Evolutionary conservation across 202 grass and related monocot genomes (phyloP), one percentile per base, ranked within the genome.

Genomic region (Carex sylvatica): DNA sequence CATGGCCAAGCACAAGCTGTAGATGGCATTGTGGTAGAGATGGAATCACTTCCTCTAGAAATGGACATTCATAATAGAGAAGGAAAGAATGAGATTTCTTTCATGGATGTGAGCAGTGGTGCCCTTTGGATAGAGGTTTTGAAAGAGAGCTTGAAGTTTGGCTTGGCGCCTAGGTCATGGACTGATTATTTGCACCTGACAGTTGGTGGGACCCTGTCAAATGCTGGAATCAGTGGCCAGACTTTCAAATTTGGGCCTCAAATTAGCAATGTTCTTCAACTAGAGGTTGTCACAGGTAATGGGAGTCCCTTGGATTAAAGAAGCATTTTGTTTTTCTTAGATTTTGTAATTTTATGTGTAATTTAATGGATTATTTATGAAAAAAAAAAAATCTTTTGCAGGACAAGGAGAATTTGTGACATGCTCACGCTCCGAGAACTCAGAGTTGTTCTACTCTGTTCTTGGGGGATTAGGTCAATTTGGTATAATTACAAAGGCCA

Each of bases 11-110:
- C 95, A 12, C 95, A 94, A 82, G 92, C 95, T 22, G 79, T 93
- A 18, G 95, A 94, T 84, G 95, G 95, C 90, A 97, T 97, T 93
- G 90, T 97, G 77, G 90, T 97, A 78, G 95, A 97, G 82, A 97
- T 87, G 95, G 74, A 84, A 66, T 93, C 90, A 63, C 83, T 97
- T 63, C 92, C 95, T 70, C 80, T 88, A 14, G 63, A 87, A 82
- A 93, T 94, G 20, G 81, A 90, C 20, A 78, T 97, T 70, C 67
- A 92, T 82, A 85, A 20, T 82, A 83, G 74, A 78, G 85, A 83
- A 84, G 90, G 82, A 24, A 84, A 84, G 60, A 11, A 23, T 28
- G 87, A 66, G 10, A 36, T 93, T 55, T 87, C 92, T 4, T 94
- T 92, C 53, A 89, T 89, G 69, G 92, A 97, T 82, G 90, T 94